A percentile compares a stretch with the other conserved stretches of the same genome.
Conservation (phyloP, 1,284 basidiomycete species). For the Anthracocystis setariae region DNA sequence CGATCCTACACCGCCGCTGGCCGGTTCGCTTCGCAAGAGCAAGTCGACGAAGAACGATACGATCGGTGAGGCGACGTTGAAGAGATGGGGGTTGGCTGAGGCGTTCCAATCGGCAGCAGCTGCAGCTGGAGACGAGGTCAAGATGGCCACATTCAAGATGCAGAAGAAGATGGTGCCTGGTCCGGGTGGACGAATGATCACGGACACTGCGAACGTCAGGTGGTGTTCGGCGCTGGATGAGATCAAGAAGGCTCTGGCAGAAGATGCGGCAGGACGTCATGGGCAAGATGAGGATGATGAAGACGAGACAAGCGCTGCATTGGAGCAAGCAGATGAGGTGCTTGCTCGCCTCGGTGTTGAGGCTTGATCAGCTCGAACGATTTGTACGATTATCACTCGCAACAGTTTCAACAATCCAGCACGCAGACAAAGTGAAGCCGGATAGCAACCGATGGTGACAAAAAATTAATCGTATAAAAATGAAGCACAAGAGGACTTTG, state of each 20-base stretch:
- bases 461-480: not conserved
- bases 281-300: slow-evolving; percentile 10
- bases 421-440: no score
- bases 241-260: slow-evolving; percentile 55
- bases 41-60: slow-evolving; percentile 16
- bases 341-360: slow-evolving; percentile 31
- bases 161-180: slow-evolving; percentile 58
- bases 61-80: slow-evolving; percentile 30
- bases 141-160: slow-evolving; percentile 13
- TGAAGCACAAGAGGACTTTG: slow-evolving; percentile 1
- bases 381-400: no score
- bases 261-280: slow-evolving; percentile 4
- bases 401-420: no score
- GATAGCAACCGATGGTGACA: not conserved
- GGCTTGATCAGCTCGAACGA: slow-evolving; percentile 5
- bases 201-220: slow-evolving; percentile 56
- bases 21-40: slow-evolving; percentile 24
- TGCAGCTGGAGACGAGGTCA: not conserved
- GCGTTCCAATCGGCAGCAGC: slow-evolving; percentile 28
- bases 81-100: slow-evolving; percentile 41
- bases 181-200: slow-evolving; percentile 55
- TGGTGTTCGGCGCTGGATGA: slow-evolving; percentile 60
- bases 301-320: slow-evolving; percentile 19
- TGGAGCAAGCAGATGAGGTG: slow-evolving; percentile 24
- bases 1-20: slow-evolving; percentile 5